These are phyloP conservation scores for Xenoacremonium recifei DNA, from an alignment of 2,329 filamentous ascomycete genomes.

Conservation along the genomic window DNA sequence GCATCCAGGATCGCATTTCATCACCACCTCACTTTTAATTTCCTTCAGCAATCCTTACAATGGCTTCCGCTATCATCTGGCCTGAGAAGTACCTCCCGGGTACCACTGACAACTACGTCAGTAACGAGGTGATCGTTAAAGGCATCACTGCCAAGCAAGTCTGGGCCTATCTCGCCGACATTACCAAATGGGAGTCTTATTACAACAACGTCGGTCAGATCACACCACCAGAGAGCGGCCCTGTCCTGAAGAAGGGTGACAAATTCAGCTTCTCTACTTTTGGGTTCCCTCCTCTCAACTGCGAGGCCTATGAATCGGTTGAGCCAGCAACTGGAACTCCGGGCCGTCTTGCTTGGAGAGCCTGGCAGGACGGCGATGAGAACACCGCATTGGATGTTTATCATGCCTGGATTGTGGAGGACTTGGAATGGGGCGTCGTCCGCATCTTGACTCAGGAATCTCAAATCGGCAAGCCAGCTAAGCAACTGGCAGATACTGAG, in stretches of 20 bases:
- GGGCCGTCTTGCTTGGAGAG: constrained; percentile 26
- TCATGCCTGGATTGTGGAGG: constrained; percentile 29
- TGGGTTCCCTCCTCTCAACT: constrained; percentile 23
- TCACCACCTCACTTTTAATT: too few species aligned
- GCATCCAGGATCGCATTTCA: too few species aligned
- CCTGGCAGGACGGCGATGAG: constrained; percentile 16
- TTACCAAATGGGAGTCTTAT: constrained; percentile 28
- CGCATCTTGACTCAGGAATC: constrained; percentile 29
- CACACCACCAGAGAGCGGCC: constrained; percentile 22
- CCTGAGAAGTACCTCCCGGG: constrained; percentile 25
- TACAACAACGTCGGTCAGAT: constrained; percentile 21
- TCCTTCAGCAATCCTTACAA: too few species aligned
- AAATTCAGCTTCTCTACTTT: constrained; percentile 29
- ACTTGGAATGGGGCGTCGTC: constrained; percentile 24
- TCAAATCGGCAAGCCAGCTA: constrained; percentile 25
- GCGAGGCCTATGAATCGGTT: constrained; percentile 22
- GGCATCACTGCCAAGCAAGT: constrained; percentile 24
- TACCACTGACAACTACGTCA: constrained; percentile 29
- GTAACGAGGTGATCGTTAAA: constrained; percentile 27
- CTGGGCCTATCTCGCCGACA: constrained; percentile 24
- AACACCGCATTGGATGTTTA: constrained; percentile 21
- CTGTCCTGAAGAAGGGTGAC: constrained; percentile 21
- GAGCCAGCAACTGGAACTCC: constrained; percentile 11
- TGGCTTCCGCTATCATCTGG: constrained; percentile 25
- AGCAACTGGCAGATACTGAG: constrained; percentile 15